Percentiles rank a stretch among this genome's conserved stretches.
Conservation (phyloP, 306 rosid species). For the Dryas alaskensis region DNA sequence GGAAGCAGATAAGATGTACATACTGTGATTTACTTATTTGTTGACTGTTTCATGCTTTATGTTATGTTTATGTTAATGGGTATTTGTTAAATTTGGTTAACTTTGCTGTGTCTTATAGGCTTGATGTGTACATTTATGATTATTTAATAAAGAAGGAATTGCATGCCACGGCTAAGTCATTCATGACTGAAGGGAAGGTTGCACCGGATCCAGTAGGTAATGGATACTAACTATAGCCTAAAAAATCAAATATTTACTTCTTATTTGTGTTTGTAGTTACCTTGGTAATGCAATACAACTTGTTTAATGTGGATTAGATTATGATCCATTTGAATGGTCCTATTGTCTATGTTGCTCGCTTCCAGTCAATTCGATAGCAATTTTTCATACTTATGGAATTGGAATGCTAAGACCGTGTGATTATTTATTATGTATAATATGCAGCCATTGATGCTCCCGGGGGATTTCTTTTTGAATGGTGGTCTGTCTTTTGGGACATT, state of each 20-base stretch:
- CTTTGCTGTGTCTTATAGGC: constrained; percentile 46
- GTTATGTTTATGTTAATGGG: background rate
- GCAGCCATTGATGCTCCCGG: constrained; percentile 99
- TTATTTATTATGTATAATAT: constrained; percentile 24
- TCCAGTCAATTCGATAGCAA: background rate
- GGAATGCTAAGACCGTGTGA: constrained; percentile 1
- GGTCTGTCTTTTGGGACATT: constrained; percentile 98
- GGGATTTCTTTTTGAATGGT: constrained; percentile 95
- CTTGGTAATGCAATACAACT: background rate
- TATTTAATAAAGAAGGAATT: constrained; percentile 88
- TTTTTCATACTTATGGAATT: background rate
- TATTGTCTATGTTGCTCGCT: background rate
- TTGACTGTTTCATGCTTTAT: background rate
- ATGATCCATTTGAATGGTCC: background rate
- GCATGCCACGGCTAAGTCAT: constrained; percentile 86
- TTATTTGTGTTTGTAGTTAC: background rate
- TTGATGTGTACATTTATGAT: constrained; percentile 93
- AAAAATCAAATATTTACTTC: background rate
- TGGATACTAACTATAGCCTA: constrained; percentile 9
- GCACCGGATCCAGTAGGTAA: constrained; percentile 95
- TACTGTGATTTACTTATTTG: background rate
- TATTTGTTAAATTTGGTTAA: background rate
- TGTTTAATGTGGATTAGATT: background rate
- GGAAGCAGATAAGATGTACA: constrained; percentile 98
- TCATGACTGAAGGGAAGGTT: constrained; percentile 95